Percentiles rank a stretch among this genome's conserved stretches.
Conservation (phyloP, 345 rosid species). For the Sisymbrium irio region DNA sequence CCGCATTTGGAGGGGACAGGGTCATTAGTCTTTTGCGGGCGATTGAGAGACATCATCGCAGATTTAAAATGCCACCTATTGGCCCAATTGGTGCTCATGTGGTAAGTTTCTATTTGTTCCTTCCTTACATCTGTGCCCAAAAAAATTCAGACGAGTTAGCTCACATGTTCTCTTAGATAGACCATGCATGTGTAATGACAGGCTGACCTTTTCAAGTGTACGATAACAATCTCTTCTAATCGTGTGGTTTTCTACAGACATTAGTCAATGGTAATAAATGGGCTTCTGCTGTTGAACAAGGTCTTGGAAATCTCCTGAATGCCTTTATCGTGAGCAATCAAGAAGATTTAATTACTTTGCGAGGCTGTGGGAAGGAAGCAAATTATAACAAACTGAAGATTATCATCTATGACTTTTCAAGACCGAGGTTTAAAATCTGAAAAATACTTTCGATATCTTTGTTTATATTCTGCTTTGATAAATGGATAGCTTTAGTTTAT, state of each 20-base stretch:
- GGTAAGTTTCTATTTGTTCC: conserved; percentile 43
- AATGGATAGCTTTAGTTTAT: conserved; percentile 4
- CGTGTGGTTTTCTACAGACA: conserved; percentile 42
- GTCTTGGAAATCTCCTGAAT: conserved; percentile 82
- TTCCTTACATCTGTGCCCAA: background rate
- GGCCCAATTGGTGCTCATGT: conserved; percentile 92
- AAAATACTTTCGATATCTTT: background rate
- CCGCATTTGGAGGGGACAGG: conserved; percentile 87
- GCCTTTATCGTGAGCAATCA: conserved; percentile 86
- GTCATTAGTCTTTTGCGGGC: conserved; percentile 63
- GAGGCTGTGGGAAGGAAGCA: conserved; percentile 70
- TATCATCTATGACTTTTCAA: conserved; percentile 73
- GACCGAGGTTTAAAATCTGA: conserved; percentile 57
- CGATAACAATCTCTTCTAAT: background rate
- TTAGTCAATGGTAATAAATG: conserved; percentile 66
- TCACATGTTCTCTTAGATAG: background rate
- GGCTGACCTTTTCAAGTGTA: background rate
- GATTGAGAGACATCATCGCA: conserved; percentile 60
- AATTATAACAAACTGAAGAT: conserved; percentile 63
- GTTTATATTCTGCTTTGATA: background rate
- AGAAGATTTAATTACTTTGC: conserved; percentile 55
- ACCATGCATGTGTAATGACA: background rate
- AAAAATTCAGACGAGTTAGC: background rate
- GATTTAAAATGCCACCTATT: conserved; percentile 69
- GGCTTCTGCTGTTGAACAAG: conserved; percentile 89